Percentiles rank a stretch among this genome's conserved stretches.
Evolutionary conservation across 2,329 filamentous ascomycete genomes (phyloP).

Genomic region (Meredithiella fracta): DNA sequence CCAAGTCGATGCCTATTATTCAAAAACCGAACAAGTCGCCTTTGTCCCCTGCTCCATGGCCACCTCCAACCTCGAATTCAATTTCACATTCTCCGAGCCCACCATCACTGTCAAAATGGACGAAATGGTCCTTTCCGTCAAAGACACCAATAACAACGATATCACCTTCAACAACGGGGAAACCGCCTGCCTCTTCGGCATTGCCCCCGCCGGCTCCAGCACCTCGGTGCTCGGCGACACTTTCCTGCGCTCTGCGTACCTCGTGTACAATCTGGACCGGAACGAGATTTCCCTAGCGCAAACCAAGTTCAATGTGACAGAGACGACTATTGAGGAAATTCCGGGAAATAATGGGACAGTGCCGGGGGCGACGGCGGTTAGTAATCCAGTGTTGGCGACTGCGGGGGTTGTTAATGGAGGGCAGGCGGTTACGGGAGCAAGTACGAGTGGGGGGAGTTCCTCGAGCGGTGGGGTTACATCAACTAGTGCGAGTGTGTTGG

Average conservation of each 20-base stretch:
- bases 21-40: constrained; percentile 34
- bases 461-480: neutral
- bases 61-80: constrained; percentile 29
- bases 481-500: constrained; percentile 14
- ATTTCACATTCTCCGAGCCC: constrained; percentile 31
- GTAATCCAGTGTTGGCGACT: constrained; percentile 33
- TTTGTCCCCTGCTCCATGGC: constrained; percentile 44
- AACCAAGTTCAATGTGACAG: constrained; percentile 40
- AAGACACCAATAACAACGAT: constrained; percentile 29
- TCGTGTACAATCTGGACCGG: constrained; percentile 58
- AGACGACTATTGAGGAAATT: constrained; percentile 37
- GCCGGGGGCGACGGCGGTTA: constrained; percentile 36
- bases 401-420: constrained; percentile 22
- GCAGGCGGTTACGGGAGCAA: neutral
- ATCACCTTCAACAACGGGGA: constrained; percentile 36
- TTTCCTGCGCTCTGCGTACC: constrained; percentile 57
- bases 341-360: constrained; percentile 30
- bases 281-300: constrained; percentile 56
- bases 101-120: constrained; percentile 38
- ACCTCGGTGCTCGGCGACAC: constrained; percentile 56
- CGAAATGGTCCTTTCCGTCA: constrained; percentile 41
- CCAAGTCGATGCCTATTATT: constrained; percentile 42
- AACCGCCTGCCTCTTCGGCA: constrained; percentile 49
- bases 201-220: constrained; percentile 38
- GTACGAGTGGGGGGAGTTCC: neutral